Evolutionary conservation across 2,329 filamentous ascomycete genomes (phyloP).

Genomic region (Xylariomycetidae sp.): DNA sequence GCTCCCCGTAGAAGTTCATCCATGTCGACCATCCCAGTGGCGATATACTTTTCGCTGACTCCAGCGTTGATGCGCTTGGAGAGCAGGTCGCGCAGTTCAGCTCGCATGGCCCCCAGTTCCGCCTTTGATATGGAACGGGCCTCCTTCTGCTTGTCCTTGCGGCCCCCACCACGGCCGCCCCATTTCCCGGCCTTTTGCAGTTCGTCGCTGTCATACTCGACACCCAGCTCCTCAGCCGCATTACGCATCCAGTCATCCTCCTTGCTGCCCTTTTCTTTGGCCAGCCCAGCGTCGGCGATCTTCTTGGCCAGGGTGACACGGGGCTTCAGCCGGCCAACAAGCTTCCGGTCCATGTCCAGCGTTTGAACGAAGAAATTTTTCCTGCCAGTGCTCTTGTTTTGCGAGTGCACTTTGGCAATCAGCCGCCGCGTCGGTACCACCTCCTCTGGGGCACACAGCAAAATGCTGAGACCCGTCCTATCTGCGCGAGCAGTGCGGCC

Average conservation of each 20-base stretch:
- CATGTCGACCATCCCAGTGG: slow-evolving; percentile 77
- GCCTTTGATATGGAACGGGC: slow-evolving; percentile 62
- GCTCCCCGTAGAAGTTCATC: slow-evolving; percentile 61
- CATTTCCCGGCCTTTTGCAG: slow-evolving; percentile 60
- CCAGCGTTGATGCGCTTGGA: slow-evolving; percentile 74
- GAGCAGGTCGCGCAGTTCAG: slow-evolving; percentile 66
- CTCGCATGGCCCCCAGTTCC: slow-evolving; percentile 64
- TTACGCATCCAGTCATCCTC: slow-evolving; percentile 79
- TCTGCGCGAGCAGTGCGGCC: slow-evolving; percentile 86
- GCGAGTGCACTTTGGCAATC: slow-evolving; percentile 79
- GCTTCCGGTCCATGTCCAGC: slow-evolving; percentile 74
- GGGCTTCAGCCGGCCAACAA: slow-evolving; percentile 70
- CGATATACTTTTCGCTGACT: slow-evolving; percentile 81
- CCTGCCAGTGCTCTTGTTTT: slow-evolving; percentile 38
- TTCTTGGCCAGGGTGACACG: slow-evolving; percentile 78
- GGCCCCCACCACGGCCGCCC: slow-evolving; percentile 64
- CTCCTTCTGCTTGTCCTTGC: slow-evolving; percentile 70
- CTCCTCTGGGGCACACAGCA: slow-evolving; percentile 89
- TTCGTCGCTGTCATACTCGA: slow-evolving; percentile 88
- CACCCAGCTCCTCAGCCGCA: slow-evolving; percentile 86
- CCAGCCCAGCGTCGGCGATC: slow-evolving; percentile 74
- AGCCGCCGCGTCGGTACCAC: slow-evolving; percentile 77
- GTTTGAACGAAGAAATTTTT: slow-evolving; percentile 68
- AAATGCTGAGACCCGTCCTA: slow-evolving; percentile 70
- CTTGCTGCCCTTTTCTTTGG: slow-evolving; percentile 79